Evolutionary conservation across 768 basidiomycete genomes (phyloP).

Genomic region (Hygrophorus russula): DNA sequence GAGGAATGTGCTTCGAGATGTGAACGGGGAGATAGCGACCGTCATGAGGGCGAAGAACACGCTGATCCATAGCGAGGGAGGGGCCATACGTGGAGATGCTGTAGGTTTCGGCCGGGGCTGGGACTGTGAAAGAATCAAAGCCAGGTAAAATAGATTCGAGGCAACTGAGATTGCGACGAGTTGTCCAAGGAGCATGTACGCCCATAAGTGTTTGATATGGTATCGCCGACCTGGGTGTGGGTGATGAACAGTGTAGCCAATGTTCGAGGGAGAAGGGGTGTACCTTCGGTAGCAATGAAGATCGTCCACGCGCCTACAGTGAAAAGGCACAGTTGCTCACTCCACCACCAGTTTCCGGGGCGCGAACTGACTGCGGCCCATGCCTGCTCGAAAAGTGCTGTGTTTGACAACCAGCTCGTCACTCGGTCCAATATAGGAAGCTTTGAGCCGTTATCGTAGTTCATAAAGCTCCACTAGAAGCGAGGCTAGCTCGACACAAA

Average conservation of each 20-base stretch:
- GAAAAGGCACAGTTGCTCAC: constrained; percentile 50
- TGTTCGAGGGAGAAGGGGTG: constrained; percentile 6
- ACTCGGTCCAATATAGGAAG: constrained; percentile 21
- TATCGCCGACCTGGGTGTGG: constrained; percentile 22
- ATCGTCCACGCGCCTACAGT: constrained; percentile 47
- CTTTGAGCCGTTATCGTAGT: constrained; percentile 22
- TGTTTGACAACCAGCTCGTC: constrained; percentile 41
- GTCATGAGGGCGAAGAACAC: constrained; percentile 35
- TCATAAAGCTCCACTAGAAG: constrained; percentile 42
- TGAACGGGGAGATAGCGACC: constrained; percentile 32
- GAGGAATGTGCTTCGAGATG: constrained; percentile 35
- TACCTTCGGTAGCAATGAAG: constrained; percentile 42
- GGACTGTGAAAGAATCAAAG: constrained; percentile 28
- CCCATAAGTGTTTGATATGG: constrained; percentile 42
- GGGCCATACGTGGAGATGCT: background rate
- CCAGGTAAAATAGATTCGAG: constrained; percentile 49
- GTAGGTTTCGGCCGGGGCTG: background rate
- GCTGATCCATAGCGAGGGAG: constrained; percentile 25
- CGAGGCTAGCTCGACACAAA: background rate
- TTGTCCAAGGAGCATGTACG: constrained; percentile 65
- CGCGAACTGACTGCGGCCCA: constrained; percentile 33
- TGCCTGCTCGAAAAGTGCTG: constrained; percentile 52
- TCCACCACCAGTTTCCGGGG: constrained; percentile 58
- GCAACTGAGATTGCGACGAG: constrained; percentile 62
- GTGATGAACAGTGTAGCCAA: background rate